Base-by-base conservation (phyloP, 345 rosid genomes). In the Populus euphratica region DNA sequence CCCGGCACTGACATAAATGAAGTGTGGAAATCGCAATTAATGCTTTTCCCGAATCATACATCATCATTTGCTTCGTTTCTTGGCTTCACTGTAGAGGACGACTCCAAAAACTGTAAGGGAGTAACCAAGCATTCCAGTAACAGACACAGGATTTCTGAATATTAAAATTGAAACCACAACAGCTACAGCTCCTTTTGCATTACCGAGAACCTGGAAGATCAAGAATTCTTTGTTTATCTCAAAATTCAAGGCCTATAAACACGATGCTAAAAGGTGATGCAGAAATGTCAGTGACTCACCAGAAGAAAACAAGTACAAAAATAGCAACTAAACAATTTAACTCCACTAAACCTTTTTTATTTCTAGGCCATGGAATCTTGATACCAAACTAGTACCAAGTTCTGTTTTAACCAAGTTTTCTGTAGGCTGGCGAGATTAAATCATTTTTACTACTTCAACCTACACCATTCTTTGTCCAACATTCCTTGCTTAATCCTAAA, bases 121-220 rank as follows among this genome's bases (percentile, higher is more conserved):
- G 79, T 96, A 96, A 78, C 98, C 99, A 20, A 96, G 89, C 98
- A 96, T 96, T 74, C 99, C 99, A 1, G 98, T 94, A n/a, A 92
- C 93, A 3, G 98, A 91, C 11, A 96, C 98, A 0, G 98, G 99
- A 83, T 96, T 96, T 78, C 87, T 96, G 86, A 96, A 96, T 52
- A 96, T 94, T 73, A 96, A 84, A 83, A 96, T 94, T 1, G 99
- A 96, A 13, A 96, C 89, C 80, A 96, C 99, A 81, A 96, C 98
- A 7, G 98, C 99, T 73, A 94, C 98, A 5, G 99, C 98, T 39
- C 99, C 99, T 85, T 96, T 96, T 18, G 99, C 99, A 78, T 96
- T 96, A 73, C 99, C 99, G 70, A 96, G 90, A 70, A 96, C 98
- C 98, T 96, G 88, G 77, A 73, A 76, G 80, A 82, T 70, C 49